Conservation (phyloP, 768 basidiomycete genomes). For the Russula abietina region DNA sequence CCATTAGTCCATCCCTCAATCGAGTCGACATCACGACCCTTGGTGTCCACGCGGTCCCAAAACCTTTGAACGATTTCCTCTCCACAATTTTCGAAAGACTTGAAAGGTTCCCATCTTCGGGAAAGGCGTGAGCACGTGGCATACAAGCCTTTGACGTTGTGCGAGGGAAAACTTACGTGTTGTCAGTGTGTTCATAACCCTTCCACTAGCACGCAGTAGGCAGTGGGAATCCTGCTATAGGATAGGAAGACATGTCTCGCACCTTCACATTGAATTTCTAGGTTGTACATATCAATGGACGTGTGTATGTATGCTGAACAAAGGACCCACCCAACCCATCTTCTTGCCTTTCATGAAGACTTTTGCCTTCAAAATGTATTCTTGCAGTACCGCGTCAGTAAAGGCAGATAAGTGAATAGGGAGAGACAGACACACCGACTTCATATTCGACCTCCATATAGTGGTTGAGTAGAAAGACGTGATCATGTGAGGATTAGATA, state of each 20-base stretch:
- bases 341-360: slow-evolving; percentile 25
- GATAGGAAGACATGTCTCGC: background rate
- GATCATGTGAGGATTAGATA: slow-evolving; percentile 23
- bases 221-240: background rate
- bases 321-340: slow-evolving; percentile 22
- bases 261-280: slow-evolving; percentile 25
- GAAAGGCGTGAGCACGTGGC: slow-evolving; percentile 6
- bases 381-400: background rate
- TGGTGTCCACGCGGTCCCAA: slow-evolving; percentile 22
- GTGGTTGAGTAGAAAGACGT: slow-evolving; percentile 1
- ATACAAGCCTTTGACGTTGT: background rate
- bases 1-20: slow-evolving; percentile 20
- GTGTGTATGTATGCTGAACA: background rate
- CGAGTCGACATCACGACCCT: slow-evolving; percentile 16
- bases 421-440: slow-evolving; percentile 19
- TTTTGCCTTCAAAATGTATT: slow-evolving; percentile 23
- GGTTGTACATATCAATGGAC: background rate
- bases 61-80: slow-evolving; percentile 17
- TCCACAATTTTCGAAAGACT: slow-evolving; percentile 20
- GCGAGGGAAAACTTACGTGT: slow-evolving; percentile 17
- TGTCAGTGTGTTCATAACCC: slow-evolving; percentile 19
- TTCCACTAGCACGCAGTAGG: slow-evolving; percentile 19
- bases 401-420: background rate
- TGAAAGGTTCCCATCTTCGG: slow-evolving; percentile 23
- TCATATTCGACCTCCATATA: slow-evolving; percentile 23